Conservation (phyloP, 768 basidiomycete species). For the Cystobasidiopsis lactophilus region DNA sequence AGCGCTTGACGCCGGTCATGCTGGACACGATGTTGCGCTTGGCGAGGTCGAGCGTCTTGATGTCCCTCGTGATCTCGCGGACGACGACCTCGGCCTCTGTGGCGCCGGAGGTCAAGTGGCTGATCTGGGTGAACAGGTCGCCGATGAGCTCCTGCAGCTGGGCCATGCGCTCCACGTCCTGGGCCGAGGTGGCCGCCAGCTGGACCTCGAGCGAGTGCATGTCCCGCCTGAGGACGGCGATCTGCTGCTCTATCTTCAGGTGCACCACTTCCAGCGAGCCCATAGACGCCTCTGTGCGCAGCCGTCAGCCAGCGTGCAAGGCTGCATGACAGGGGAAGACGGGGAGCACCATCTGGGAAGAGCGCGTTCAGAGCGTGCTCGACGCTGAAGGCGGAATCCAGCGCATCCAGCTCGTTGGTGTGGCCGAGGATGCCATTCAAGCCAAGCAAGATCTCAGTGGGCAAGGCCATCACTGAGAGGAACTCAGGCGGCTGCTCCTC, state of each 20-base stretch:
- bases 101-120: conserved; percentile 83
- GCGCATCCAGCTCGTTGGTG: too few relatives aligned
- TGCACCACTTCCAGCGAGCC: too few relatives aligned
- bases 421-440: too few relatives aligned
- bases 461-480: too few relatives aligned
- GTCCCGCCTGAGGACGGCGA: too few relatives aligned
- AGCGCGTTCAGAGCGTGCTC: conserved; percentile 16
- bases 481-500: too few relatives aligned
- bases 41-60: conserved; percentile 75
- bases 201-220: too few relatives aligned
- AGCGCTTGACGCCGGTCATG: conserved; percentile 68
- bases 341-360: conserved; percentile 6
- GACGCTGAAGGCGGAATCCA: not conserved
- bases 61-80: conserved; percentile 82
- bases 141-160: conserved; percentile 90
- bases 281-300: too few relatives aligned
- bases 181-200: conserved; percentile 29
- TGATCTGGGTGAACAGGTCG: conserved; percentile 84
- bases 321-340: too few relatives aligned
- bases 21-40: conserved; percentile 78
- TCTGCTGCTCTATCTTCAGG: too few relatives aligned
- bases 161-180: conserved; percentile 73
- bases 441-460: too few relatives aligned
- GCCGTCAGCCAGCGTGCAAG: too few relatives aligned
- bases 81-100: conserved; percentile 94